Base-by-base conservation (phyloP, 2,329 filamentous ascomycete species). In the Gnomoniopsis sp. region DNA sequence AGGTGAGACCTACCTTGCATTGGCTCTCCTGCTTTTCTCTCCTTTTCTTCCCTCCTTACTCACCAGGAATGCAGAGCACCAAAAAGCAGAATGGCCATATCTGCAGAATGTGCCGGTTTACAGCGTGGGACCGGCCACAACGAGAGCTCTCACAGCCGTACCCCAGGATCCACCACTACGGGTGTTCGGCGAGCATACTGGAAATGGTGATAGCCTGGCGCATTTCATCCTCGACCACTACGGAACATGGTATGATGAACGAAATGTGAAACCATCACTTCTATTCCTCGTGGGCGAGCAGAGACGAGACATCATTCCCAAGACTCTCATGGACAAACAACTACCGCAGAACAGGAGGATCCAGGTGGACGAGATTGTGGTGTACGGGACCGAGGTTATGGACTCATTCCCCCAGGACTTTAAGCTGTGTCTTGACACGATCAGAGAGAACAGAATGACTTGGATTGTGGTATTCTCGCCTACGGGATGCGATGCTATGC, bases 201-300 rank as follows among this genome's bases (percentile, higher is more conserved):
- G 95, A 14, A 96, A 88, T 65, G 95, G 93, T 33, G 90, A 93
- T 64, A 85, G 83, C 2, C 81, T 99, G 30, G 88, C 92, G 0
- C 75, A 81, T 6, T 89, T 88, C 68, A 97, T 99, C 55, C 78
- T 96, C 6, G 75, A 86, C 2, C 89, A 96, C 70, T 96, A 96
- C 69, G 83, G 67, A 23, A 67, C 74, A 52, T 81, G 79, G 77
- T 80, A 84, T 63, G 63, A 68, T 38, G 70, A 70, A 41, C 69
- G 72, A 52, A 51, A 70, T 12, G 66, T 65, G 66, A 86, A 83
- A 1, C 82, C 85, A 0, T 82, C 88, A 0, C 72, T 98, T 6
- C 76, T 98, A 1, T 99, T 98, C 71, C 82, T 96, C 15, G 92
- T 96, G 0, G 95, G 95, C 21, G 93, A 97, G 70, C 90, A 93